phyloP scores from a whole-genome alignment of 2,329 filamentous ascomycete genomes.

The Colletotrichum cuscutae region DNA sequence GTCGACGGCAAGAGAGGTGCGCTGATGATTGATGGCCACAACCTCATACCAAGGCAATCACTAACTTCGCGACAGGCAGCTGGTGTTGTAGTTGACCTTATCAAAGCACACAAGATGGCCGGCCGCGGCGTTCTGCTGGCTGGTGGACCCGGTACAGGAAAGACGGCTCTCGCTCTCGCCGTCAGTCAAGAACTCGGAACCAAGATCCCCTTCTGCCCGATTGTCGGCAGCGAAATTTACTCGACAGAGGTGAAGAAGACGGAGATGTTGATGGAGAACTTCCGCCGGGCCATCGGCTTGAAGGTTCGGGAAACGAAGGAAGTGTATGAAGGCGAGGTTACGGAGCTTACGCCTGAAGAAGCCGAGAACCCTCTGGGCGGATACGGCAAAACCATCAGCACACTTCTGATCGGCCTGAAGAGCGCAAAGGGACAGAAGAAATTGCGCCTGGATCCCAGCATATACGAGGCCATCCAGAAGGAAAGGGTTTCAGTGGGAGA shows the following conservation, averaged over 20 bases:
- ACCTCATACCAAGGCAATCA: background rate
- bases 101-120: constrained; percentile 97
- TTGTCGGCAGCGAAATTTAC: constrained; percentile 98
- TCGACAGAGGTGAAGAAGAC: constrained; percentile 99
- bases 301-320: constrained; percentile 99
- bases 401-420: constrained; percentile 92
- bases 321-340: constrained; percentile 98
- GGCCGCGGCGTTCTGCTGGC: constrained; percentile 93
- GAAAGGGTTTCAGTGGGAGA: constrained; percentile 96
- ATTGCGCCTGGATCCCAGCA: constrained; percentile 93
- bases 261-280: constrained; percentile 99
- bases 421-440: constrained; percentile 98
- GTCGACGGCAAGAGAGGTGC: constrained; percentile 85
- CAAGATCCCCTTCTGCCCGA: constrained; percentile 98
- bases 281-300: constrained; percentile 93
- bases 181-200: constrained; percentile 97
- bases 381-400: constrained; percentile 97
- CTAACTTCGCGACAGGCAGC: constrained; percentile 71
- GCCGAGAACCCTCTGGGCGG: constrained; percentile 96
- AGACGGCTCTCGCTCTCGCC: constrained; percentile 94
- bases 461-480: constrained; percentile 99
- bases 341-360: constrained; percentile 96
- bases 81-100: constrained; percentile 94
- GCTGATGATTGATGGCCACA: constrained; percentile 34
- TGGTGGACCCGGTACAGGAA: constrained; percentile 94